phyloP scores from a whole-genome alignment of 2,329 filamentous ascomycete genomes.

The Aureobasidium namibiae region DNA sequence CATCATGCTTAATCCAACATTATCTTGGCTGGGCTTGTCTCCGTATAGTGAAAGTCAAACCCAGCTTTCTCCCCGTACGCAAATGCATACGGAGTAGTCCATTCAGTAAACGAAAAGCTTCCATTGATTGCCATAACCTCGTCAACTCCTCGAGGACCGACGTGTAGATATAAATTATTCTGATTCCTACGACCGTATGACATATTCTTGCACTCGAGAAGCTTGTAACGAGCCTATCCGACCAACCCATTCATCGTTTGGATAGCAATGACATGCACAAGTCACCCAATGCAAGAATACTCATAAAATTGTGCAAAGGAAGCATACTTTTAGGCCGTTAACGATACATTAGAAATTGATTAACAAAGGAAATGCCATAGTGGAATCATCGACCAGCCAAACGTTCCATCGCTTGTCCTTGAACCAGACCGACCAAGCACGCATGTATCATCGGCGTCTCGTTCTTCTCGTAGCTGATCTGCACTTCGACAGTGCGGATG shows the following conservation, averaged over 20 bases:
- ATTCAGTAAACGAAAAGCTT: no score
- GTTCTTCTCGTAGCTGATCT: conserved; percentile 16
- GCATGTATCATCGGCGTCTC: conserved; percentile 23
- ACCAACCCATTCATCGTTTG: neutral
- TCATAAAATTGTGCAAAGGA: neutral
- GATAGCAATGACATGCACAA: neutral
- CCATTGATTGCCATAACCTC: no score
- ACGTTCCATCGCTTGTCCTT: conserved; percentile 9
- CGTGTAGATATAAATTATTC: no score
- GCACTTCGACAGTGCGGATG: conserved; percentile 19
- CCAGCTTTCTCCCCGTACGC: no score
- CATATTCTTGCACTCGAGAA: no score
- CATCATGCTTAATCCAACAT: neutral
- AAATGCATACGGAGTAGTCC: no score
- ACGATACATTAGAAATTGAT: neutral
- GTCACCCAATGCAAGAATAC: neutral
- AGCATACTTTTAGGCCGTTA: neutral
- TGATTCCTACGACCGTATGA: no score
- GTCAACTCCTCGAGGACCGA: no score
- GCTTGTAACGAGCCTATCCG: neutral
- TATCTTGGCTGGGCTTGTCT: neutral
- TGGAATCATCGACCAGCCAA: neutral
- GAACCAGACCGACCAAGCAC: conserved; percentile 21
- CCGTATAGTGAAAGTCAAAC: neutral
- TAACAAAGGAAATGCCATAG: neutral